Percentiles rank a stretch among this genome's conserved stretches.
These are phyloP conservation scores for Colletotrichum navitas DNA, from an alignment of 2,329 filamentous ascomycete genomes.

Conservation along the genomic window DNA sequence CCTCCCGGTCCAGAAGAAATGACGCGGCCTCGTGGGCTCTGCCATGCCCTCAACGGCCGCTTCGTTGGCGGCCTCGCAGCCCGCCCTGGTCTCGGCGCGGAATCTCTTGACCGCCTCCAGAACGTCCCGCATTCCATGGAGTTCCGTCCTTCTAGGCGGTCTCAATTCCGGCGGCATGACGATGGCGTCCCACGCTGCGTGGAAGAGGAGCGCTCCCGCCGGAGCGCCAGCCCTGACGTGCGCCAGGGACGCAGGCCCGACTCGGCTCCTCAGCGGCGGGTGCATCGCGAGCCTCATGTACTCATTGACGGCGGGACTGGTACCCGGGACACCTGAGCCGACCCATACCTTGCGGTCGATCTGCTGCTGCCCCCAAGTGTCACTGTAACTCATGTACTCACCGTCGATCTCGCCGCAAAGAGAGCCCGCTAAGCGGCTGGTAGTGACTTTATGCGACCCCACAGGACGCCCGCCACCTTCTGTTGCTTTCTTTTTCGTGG, in stretches of 20 bases:
- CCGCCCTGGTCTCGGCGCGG: conserved; percentile 51
- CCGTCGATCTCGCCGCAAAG: conserved; percentile 46
- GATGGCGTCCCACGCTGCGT: conserved; percentile 65
- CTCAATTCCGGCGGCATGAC: conserved; percentile 52
- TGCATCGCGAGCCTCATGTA: conserved; percentile 62
- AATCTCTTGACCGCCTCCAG: conserved; percentile 56
- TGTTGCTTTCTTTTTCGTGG: conserved; percentile 34
- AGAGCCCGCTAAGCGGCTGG: conserved; percentile 46
- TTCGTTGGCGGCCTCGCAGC: conserved; percentile 44
- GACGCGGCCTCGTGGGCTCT: conserved; percentile 40
- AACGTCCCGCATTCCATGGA: conserved; percentile 59
- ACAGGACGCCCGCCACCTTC: conserved; percentile 11
- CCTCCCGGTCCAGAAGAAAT: conserved; percentile 55
- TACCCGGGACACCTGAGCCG: conserved; percentile 52
- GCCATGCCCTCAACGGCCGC: conserved; percentile 34
- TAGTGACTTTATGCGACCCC: conserved; percentile 34
- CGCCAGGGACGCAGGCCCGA: conserved; percentile 62
- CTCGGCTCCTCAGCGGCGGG: conserved; percentile 50
- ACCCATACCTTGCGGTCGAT: conserved; percentile 61
- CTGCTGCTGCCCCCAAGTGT: conserved; percentile 48
- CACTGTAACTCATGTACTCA: conserved; percentile 47
- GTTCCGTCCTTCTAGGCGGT: conserved; percentile 48
- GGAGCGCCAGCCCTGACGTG: conserved; percentile 66
- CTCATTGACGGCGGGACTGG: conserved; percentile 56
- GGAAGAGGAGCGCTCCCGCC: conserved; percentile 58